Base-by-base conservation (phyloP, 371 early-diverging fungal species). In the Sporodiniella umbellata region DNA sequence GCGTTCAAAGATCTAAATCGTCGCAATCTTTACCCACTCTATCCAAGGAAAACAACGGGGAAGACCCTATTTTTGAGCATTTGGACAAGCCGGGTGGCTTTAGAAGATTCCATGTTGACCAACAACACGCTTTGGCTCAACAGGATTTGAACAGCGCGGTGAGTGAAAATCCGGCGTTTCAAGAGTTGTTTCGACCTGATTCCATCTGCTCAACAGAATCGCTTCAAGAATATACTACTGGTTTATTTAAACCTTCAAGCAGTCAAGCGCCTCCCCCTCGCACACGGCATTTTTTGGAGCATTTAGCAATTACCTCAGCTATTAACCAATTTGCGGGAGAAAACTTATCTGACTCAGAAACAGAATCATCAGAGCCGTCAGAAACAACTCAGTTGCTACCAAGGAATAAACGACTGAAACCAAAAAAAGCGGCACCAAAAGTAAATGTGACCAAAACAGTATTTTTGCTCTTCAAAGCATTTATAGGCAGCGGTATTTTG, bases 401-500 rank as follows among this genome's bases (percentile, higher is more conserved):
- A 10, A 38, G 31, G 7, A 44, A 15, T 33, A 53, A 42, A 42
- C 45, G 45, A 52, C 30, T 22, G 40, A 42, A 33, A 18, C 26
- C 46, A 15, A 45, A 46, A 19, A 57, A 57, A 24, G 19, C 42
- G n/a, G 44, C 38, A 25, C 24, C 58, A 10, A 74, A 71, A 35
- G 84, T 72, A 2, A 68, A 74, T 26, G 54, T 52, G 8, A 57
- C 60, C n/a, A 86, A 86, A 56, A 79, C 86, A 1, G 52, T 83
- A 14, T 80, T 86, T 45, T 56, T 86, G 56, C 48, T 86, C 2
- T 80, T 86, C 46, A 86, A 86, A 51, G 83, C 86, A 3, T 91
- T 91, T 61, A 83, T 91, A 46, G 90, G 88, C 15, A 87, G 87
- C 23, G 91, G 91, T 30, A 86, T 91, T 33, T 66, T 91, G 22